Percentiles rank a stretch among this genome's conserved stretches.
Conservation (phyloP, 352 stramenopile species). For the Phytophthora pseudosyringae region DNA sequence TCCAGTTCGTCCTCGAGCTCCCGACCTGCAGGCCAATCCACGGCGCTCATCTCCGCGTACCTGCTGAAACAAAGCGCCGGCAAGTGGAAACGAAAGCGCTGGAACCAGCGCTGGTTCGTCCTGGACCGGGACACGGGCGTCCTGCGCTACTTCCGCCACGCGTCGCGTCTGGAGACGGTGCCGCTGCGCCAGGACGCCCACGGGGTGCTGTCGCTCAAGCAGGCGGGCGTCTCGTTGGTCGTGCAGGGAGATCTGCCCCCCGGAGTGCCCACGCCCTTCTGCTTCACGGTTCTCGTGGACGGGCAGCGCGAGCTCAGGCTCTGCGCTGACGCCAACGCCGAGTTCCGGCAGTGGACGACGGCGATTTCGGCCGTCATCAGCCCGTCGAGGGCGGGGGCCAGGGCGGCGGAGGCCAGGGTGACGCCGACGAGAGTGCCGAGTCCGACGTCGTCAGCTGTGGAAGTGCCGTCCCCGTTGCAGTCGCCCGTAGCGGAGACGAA, state of each 20-base stretch:
- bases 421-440: constrained; percentile 11
- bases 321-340: constrained; percentile 70
- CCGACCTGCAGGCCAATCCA: constrained; percentile 14
- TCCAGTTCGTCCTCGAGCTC: not conserved
- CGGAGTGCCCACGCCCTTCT: constrained; percentile 81
- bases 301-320: constrained; percentile 53
- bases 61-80: constrained; percentile 82
- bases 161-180: constrained; percentile 57
- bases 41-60: constrained; percentile 56
- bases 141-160: constrained; percentile 80
- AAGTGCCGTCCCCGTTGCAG: constrained; percentile 15
- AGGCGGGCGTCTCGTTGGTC: constrained; percentile 60
- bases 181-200: constrained; percentile 65
- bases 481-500: constrained; percentile 21
- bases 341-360: constrained; percentile 81
- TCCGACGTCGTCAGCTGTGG: constrained; percentile 2
- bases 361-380: constrained; percentile 74
- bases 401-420: constrained; percentile 9
- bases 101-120: constrained; percentile 87
- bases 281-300: constrained; percentile 66
- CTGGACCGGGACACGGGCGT: constrained; percentile 67
- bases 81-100: constrained; percentile 82
- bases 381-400: constrained; percentile 25
- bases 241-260: constrained; percentile 74
- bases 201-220: constrained; percentile 53